phyloP scores from a whole-genome alignment of 768 basidiomycete species.

The Chalciporus sphaerocephalus region DNA sequence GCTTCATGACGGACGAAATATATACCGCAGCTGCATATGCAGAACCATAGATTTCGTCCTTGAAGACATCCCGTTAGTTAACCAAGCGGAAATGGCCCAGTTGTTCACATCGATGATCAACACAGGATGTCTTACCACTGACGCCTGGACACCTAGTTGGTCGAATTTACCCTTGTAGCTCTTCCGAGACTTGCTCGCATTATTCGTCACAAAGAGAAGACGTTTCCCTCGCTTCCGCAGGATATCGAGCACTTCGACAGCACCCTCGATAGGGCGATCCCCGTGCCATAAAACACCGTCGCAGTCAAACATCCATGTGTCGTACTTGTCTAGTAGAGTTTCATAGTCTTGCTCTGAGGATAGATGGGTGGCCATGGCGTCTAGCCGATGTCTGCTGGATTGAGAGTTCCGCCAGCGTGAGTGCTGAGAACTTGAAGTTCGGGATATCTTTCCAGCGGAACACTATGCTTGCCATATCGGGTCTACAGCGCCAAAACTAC shows the following conservation, averaged over 20 bases:
- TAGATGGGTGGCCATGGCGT: slow-evolving; percentile 22
- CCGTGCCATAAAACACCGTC: slow-evolving; percentile 95
- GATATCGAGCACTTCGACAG: slow-evolving; percentile 65
- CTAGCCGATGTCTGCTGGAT: slow-evolving; percentile 9
- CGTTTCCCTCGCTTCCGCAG: slow-evolving; percentile 75
- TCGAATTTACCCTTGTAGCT: slow-evolving; percentile 92
- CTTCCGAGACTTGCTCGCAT: slow-evolving; percentile 87
- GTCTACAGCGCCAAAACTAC: slow-evolving; percentile 11
- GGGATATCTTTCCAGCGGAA: slow-evolving; percentile 8
- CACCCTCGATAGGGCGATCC: slow-evolving; percentile 73
- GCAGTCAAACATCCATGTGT: slow-evolving; percentile 96
- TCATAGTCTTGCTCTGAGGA: slow-evolving; percentile 44
- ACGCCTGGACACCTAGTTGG: slow-evolving; percentile 76
- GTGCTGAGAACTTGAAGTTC: too few species aligned
- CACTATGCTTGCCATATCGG: slow-evolving; percentile 24
- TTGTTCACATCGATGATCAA: background rate
- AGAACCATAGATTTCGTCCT: slow-evolving; percentile 98
- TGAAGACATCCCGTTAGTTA: slow-evolving; percentile 1
- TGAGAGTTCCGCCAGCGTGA: too few species aligned
- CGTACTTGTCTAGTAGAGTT: slow-evolving; percentile 58
- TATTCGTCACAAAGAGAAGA: slow-evolving; percentile 94
- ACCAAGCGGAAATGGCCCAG: background rate
- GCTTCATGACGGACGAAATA: slow-evolving; percentile 80
- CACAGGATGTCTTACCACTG: slow-evolving; percentile 57
- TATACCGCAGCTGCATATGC: slow-evolving; percentile 85